Base-by-base conservation (phyloP, 148 eudicot species). In the Linanthus parryae region DNA sequence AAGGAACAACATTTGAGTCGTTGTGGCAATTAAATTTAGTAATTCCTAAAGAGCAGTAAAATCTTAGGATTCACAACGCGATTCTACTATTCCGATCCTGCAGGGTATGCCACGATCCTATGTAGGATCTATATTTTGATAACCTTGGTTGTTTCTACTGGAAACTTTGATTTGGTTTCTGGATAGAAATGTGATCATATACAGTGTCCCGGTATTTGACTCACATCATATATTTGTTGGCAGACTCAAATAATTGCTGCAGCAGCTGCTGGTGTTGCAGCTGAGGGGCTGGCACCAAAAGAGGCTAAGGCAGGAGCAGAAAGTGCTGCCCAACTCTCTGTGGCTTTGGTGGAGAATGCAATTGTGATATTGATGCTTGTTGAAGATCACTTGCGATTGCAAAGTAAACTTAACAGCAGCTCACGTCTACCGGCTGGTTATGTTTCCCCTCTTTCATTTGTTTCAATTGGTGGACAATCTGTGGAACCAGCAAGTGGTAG, bases 191-290 rank as follows among this genome's bases (percentile, higher is more conserved):
- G n/a, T n/a, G n/a, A n/a, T n/a, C n/a, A n/a, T n/a, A n/a, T n/a
- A n/a, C n/a, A n/a, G n/a, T n/a, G n/a, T n/a, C n/a, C n/a, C n/a
- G n/a, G n/a, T n/a, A n/a, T n/a, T n/a, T n/a, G n/a, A n/a, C n/a
- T n/a, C n/a, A n/a, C n/a, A n/a, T n/a, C 18, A 7, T 53, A 15
- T 7, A 11, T 61, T 41, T 52, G 2, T 53, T 63, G 58, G 77
- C 95, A 92, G 99, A 88, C 99, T 65, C 85, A 88, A 82, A 85
- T 92, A 40, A 92, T 92, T 81, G 99, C 99, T 59, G 90, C 99
- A 37, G 96, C 99, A 14, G 91, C 99, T 54, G 99, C 99, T 64
- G 95, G 94, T 63, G 94, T 84, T 63, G 99, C 96, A 29, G 85
- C 96, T 44, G 96, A 73, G 64, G 82, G 85, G 54, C 75, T 77